These are phyloP conservation scores for Acer saccharum DNA, from an alignment of 345 rosid species.

Conservation along the genomic window DNA sequence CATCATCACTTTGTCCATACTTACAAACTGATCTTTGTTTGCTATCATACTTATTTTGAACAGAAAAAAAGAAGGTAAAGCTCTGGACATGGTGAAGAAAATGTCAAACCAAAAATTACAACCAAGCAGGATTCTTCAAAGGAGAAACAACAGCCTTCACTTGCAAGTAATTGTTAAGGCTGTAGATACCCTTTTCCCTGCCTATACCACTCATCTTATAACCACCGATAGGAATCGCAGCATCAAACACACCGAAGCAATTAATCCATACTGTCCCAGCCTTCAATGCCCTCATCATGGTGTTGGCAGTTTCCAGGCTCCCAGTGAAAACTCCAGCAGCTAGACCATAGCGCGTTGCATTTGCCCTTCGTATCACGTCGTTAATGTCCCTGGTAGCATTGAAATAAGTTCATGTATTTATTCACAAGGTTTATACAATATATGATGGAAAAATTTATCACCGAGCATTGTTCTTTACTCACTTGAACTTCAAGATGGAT, in stretches of 20 bases:
- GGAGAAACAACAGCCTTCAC: conserved; percentile 92
- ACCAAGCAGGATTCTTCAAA: conserved; percentile 80
- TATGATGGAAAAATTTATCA: background rate
- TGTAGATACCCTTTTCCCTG: conserved; percentile 92
- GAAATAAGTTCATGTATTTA: no score
- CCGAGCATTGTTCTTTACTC: conserved; percentile 21
- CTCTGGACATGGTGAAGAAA: background rate
- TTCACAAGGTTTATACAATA: no score
- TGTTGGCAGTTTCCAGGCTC: conserved; percentile 67
- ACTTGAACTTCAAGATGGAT: conserved; percentile 93
- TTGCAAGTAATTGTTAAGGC: conserved; percentile 87
- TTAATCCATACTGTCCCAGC: conserved; percentile 92
- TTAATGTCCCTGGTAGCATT: conserved; percentile 52
- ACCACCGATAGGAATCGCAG: conserved; percentile 94
- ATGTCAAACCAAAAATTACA: conserved; percentile 34
- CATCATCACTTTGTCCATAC: background rate
- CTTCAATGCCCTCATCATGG: conserved; percentile 66
- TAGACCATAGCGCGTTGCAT: conserved; percentile 62
- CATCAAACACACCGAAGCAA: conserved; percentile 88
- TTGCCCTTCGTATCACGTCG: conserved; percentile 80
- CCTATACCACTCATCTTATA: conserved; percentile 97
- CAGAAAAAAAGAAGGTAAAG: background rate
- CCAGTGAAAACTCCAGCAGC: conserved; percentile 94
- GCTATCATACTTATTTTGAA: background rate
- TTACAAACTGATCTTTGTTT: background rate